Conservation (phyloP, 2,329 filamentous ascomycete genomes). For the Xylaria sp. region DNA sequence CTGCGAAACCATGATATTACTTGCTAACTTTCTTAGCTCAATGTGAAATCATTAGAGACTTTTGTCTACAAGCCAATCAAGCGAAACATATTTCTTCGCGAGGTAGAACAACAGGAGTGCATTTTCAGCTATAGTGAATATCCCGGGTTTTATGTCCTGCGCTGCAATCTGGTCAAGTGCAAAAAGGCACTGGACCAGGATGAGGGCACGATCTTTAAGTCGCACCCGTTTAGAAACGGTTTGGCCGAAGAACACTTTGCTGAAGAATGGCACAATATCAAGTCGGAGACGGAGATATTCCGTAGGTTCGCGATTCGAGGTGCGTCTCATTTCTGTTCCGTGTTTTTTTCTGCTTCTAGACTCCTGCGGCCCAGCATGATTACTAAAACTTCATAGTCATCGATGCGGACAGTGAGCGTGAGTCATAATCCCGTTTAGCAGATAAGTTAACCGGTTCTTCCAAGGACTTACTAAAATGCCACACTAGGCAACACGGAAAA, state of each 20-base stretch:
- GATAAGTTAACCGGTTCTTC: not conserved
- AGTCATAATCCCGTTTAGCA: not conserved
- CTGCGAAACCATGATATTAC: not conserved
- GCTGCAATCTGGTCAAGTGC: conserved; percentile 18
- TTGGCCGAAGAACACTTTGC: conserved; percentile 15
- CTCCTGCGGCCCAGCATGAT: not conserved
- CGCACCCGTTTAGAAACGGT: conserved; percentile 17
- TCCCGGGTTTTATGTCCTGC: conserved; percentile 14
- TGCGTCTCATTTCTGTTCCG: not conserved
- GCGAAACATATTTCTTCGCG: not conserved
- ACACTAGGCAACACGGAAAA: conserved; percentile 9
- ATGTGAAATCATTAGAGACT: no score
- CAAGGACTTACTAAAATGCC: not conserved
- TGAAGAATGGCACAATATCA: conserved; percentile 4
- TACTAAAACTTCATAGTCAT: conserved; percentile 7
- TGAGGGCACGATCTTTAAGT: conserved; percentile 11
- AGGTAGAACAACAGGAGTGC: conserved; percentile 9
- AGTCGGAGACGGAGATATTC: conserved; percentile 16
- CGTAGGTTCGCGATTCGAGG: conserved; percentile 16
- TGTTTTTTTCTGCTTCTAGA: not conserved
- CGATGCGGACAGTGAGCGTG: conserved; percentile 6
- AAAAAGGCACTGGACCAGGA: conserved; percentile 12
- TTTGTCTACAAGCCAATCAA: not conserved
- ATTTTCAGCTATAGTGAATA: conserved; percentile 13
- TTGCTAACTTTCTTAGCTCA: not conserved